These are phyloP conservation scores for Nothomitra cinnamomea DNA, from an alignment of 2,329 filamentous ascomycete genomes.

Conservation along the genomic window DNA sequence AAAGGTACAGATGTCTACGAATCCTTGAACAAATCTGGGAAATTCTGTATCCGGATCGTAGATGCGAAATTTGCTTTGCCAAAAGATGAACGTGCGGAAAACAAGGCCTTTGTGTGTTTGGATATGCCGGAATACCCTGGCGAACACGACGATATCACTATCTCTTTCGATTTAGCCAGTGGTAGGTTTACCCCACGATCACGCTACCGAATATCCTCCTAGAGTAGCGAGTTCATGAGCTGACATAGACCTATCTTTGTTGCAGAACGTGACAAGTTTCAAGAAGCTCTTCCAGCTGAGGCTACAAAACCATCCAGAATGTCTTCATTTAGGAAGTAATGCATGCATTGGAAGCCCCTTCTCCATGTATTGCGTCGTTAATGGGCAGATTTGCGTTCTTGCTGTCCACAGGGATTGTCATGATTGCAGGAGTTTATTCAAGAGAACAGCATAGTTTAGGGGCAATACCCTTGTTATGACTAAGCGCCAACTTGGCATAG, in stretches of 20 bases:
- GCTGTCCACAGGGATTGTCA: too few species aligned
- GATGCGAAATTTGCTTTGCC: slow-evolving; percentile 85
- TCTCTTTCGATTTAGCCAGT: slow-evolving; percentile 64
- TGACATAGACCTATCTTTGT: neutral
- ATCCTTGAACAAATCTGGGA: slow-evolving; percentile 43
- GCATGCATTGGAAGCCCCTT: too few species aligned
- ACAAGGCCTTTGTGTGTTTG: slow-evolving; percentile 62
- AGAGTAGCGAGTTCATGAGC: neutral
- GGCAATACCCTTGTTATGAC: too few species aligned
- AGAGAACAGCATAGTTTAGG: too few species aligned
- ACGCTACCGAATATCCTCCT: neutral
- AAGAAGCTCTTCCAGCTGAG: neutral
- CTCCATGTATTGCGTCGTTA: too few species aligned
- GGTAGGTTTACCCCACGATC: slow-evolving; percentile 35
- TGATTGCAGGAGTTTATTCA: too few species aligned
- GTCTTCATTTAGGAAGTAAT: too few species aligned
- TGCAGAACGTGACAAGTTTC: neutral
- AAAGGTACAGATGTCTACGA: slow-evolving; percentile 77
- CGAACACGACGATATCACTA: slow-evolving; percentile 81
- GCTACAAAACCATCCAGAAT: neutral
- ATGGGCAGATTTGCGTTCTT: too few species aligned
- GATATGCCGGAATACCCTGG: slow-evolving; percentile 80
- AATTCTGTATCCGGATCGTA: slow-evolving; percentile 59
- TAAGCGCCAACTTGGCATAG: too few species aligned
- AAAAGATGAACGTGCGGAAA: slow-evolving; percentile 30